Percentiles rank a stretch among this genome's conserved stretches.
These are phyloP conservation scores for Lojkania enalia DNA, from an alignment of 2,329 filamentous ascomycete genomes.

Conservation along the genomic window DNA sequence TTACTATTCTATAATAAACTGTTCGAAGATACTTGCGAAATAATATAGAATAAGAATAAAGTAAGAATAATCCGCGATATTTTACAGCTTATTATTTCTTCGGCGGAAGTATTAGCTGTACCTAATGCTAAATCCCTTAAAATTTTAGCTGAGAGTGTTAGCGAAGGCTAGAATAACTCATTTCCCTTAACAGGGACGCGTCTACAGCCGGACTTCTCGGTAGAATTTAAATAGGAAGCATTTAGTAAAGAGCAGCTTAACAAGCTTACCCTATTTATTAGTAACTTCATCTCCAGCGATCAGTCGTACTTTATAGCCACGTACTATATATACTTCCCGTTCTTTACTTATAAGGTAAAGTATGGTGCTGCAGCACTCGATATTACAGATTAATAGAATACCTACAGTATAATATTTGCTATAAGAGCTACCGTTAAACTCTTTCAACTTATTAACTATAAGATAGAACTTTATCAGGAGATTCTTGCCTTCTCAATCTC, in stretches of 20 bases:
- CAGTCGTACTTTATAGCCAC: slow-evolving; percentile 20
- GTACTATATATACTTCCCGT: slow-evolving; percentile 24
- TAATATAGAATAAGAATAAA: slow-evolving; percentile 28
- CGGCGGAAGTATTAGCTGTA: slow-evolving; percentile 14
- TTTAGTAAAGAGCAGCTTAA: neutral
- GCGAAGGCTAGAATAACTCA: slow-evolving; percentile 16
- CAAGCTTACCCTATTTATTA: neutral
- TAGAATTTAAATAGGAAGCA: neutral
- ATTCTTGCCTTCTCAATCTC: slow-evolving; percentile 21
- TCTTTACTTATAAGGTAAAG: slow-evolving; percentile 25
- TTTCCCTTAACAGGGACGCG: slow-evolving; percentile 10
- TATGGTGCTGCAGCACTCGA: slow-evolving; percentile 17
- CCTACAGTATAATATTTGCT: slow-evolving; percentile 18
- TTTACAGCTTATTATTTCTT: slow-evolving; percentile 15
- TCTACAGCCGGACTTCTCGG: neutral
- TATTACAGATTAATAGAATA: slow-evolving; percentile 24
- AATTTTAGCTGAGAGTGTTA: slow-evolving; percentile 19
- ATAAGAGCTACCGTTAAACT: slow-evolving; percentile 4
- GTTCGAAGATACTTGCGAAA: slow-evolving; percentile 35
- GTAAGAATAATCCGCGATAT: slow-evolving; percentile 19
- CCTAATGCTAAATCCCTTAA: slow-evolving; percentile 14
- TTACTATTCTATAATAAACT: neutral
- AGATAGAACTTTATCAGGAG: slow-evolving; percentile 18
- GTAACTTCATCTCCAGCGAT: slow-evolving; percentile 2
- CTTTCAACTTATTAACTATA: slow-evolving; percentile 16